Evolutionary conservation across 1,284 basidiomycete genomes (phyloP).

Genomic region (Lignosus rhinocerotis): DNA sequence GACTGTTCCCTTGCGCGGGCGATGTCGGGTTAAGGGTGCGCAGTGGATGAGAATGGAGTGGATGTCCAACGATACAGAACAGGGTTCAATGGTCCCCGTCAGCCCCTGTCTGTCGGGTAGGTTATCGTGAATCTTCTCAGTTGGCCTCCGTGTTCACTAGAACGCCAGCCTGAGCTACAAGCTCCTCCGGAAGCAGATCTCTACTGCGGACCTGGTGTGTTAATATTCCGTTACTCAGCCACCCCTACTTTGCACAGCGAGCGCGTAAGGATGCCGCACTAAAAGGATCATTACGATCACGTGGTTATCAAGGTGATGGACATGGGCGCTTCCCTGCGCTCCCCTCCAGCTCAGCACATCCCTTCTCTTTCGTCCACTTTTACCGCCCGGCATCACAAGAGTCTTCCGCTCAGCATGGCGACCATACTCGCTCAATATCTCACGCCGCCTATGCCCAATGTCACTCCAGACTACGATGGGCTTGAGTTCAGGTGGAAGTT

Average conservation of each 20-base stretch:
- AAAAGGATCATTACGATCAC: slow-evolving; percentile 8
- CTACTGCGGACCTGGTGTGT: neutral
- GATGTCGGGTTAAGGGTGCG: too few relatives aligned
- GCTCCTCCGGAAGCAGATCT: too few relatives aligned
- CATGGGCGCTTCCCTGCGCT: slow-evolving; percentile 10
- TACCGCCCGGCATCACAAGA: neutral
- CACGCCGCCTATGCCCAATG: slow-evolving; percentile 41
- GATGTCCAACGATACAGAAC: too few relatives aligned
- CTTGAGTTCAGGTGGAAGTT: slow-evolving; percentile 72
- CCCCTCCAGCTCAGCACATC: slow-evolving; percentile 1
- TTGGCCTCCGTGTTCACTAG: neutral
- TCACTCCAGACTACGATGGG: slow-evolving; percentile 54
- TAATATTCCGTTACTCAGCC: neutral
- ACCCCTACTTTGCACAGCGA: neutral
- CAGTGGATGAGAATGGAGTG: too few relatives aligned
- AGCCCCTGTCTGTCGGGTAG: neutral
- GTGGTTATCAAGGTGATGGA: slow-evolving; percentile 13
- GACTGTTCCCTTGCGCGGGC: too few relatives aligned
- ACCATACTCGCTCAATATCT: slow-evolving; percentile 21
- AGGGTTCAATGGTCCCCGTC: too few relatives aligned
- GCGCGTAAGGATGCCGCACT: slow-evolving; percentile 2
- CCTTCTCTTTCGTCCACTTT: neutral
- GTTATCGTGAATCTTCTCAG: neutral
- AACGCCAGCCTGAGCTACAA: neutral
- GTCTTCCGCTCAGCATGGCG: slow-evolving; percentile 17